Base-by-base conservation (phyloP, 306 rosid genomes). In the Dalbergia cochinchinensis region DNA sequence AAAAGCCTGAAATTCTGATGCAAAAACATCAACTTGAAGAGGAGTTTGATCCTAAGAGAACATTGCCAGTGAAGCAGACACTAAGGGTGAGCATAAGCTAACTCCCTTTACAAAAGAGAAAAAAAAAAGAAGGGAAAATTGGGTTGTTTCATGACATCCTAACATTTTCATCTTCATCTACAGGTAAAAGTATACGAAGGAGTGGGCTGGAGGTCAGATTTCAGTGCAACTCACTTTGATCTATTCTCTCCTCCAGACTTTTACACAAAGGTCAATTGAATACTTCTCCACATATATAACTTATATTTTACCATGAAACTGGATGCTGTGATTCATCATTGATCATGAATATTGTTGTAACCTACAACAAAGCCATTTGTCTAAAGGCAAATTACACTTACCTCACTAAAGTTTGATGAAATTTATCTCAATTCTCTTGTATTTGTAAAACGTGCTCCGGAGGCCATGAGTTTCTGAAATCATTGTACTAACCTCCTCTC, bases 211-310 rank as follows among this genome's bases (percentile, higher is more conserved):
- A 37, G 57, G 9, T 45, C 71, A 73, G 81, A 82, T 63, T 82
- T 85, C 51, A 63, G 78, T 67, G 50, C 58, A 39, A 70, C 67
- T 19, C 79, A 92, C 62, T 85, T 82, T 35, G 83, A 83, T 65
- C 50, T 69, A 5, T 94, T 66, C 85, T 94, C 98, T 47, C 98
- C 97, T 2, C 98, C 98, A 2, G 98, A 94, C 73, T 94, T 92
- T 80, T 92, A 92, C 85, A 87, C 97, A 47, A 91, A 94, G 79
- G 78, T 74, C 57, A 80, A 72, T 70, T 48, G 34, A 42, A 74
- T 55, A 63, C 34, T 80, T 70, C 73, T 68, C 50, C 58, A 60
- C 13, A 53, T 44, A 66, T 54, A 54, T 15, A 42, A 57, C 58
- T 57, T 14, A 57, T 57, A 7, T 68, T 55, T 65, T 11, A 55